A percentile compares a stretch with the other conserved stretches of the same genome.
Evolutionary conservation across 352 stramenopile species (phyloP).

Genomic region (Detonula confervacea): DNA sequence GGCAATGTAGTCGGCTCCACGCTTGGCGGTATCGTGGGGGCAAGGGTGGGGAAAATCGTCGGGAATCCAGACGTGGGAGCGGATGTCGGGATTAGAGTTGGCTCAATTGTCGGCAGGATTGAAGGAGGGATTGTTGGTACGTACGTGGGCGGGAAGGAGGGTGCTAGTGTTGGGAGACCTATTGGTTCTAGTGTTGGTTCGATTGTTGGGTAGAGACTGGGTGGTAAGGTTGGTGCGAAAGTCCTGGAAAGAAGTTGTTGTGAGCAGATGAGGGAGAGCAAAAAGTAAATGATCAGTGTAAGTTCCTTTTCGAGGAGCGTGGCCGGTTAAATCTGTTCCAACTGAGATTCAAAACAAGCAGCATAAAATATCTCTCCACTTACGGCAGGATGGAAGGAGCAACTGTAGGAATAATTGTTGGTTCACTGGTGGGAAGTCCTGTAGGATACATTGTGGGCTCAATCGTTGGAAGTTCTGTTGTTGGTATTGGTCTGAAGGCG

Average conservation of each 20-base stretch:
- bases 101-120: slow-evolving; percentile 1
- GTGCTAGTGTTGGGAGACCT: too few species aligned
- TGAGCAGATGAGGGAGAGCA: too few species aligned
- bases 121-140: slow-evolving; percentile 12
- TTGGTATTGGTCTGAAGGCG: neutral
- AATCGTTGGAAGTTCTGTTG: neutral
- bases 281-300: too few species aligned
- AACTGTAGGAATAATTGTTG: neutral
- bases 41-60: too few species aligned
- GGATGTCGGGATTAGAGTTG: slow-evolving; percentile 5
- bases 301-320: neutral
- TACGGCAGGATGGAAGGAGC: neutral
- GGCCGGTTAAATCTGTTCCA: neutral
- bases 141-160: too few species aligned
- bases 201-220: slow-evolving; percentile 15
- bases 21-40: too few species aligned
- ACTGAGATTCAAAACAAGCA: neutral
- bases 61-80: too few species aligned
- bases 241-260: too few species aligned
- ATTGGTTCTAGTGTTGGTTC: slow-evolving; percentile 10
- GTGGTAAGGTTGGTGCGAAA: slow-evolving; percentile 11
- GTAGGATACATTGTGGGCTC: slow-evolving; percentile 1
- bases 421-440: neutral
- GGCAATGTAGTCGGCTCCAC: too few species aligned
- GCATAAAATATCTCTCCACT: neutral